These are phyloP conservation scores for Penicillium argentinense DNA, from an alignment of 495 filamentous ascomycete genomes.

Conservation along the genomic window DNA sequence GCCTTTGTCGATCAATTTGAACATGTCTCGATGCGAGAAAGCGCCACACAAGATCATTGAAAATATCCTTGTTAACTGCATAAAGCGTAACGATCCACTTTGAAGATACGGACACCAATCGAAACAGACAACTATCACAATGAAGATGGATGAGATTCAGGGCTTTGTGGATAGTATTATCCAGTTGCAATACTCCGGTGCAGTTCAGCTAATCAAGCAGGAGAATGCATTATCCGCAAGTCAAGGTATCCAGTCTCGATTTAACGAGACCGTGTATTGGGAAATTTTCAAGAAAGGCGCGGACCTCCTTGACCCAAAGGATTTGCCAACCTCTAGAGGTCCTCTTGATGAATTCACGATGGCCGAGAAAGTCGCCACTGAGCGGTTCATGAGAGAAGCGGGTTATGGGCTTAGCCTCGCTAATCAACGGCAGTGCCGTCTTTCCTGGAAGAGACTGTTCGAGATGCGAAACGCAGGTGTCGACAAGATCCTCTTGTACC, in stretches of 20 bases:
- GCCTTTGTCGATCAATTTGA: no score
- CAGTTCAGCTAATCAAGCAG: conserved; percentile 3
- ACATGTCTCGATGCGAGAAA: no score
- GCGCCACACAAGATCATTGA: no score
- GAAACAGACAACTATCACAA: no score
- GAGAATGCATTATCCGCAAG: conserved; percentile 4
- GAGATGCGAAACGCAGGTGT: conserved; percentile 4
- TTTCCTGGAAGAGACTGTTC: conserved; percentile 7
- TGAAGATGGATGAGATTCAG: neutral
- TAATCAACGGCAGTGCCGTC: neutral
- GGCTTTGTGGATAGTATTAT: conserved; percentile 1
- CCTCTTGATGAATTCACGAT: conserved; percentile 9
- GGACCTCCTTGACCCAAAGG: conserved; percentile 6
- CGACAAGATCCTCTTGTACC: conserved; percentile 8
- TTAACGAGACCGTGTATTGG: conserved; percentile 2
- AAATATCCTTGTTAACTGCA: no score
- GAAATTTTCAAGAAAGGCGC: conserved; percentile 5
- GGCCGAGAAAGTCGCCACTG: conserved; percentile 9
- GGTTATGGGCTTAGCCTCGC: neutral
- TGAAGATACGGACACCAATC: no score
- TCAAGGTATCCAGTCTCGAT: conserved; percentile 1
- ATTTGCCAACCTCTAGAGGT: conserved; percentile 5
- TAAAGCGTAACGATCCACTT: no score
- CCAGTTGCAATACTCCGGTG: conserved; percentile 1
- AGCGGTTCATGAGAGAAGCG: conserved; percentile 3